These are phyloP conservation scores for Solanum pimpinellifolium DNA, from an alignment of 257 asterid genomes.

Conservation along the genomic window DNA sequence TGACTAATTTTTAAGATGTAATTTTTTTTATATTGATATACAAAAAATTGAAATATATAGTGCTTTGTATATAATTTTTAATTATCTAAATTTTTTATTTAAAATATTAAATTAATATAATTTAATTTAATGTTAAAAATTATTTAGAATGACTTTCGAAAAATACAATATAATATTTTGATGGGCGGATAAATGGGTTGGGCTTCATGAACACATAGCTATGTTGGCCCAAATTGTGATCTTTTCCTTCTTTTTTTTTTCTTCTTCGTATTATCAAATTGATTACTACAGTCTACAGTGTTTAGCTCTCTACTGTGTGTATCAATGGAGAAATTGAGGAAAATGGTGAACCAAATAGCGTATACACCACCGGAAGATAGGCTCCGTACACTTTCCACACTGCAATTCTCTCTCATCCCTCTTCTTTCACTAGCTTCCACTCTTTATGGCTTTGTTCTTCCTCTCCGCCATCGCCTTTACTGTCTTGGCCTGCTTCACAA, in stretches of 20 bases:
- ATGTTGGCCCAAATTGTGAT: not conserved
- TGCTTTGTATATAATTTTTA: no score
- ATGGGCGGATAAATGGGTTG: not conserved
- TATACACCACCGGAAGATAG: slow-evolving; percentile 31
- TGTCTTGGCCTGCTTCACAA: slow-evolving; percentile 24
- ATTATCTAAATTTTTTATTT: no score
- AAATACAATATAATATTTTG: not conserved
- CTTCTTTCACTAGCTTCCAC: slow-evolving; percentile 57
- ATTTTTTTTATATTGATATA: no score
- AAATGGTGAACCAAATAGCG: slow-evolving; percentile 61
- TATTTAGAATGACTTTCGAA: rapidly evolving
- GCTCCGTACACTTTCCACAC: slow-evolving; percentile 29
- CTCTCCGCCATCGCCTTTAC: slow-evolving; percentile 59
- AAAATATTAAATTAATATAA: no score
- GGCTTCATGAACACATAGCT: not conserved
- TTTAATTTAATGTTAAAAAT: no score
- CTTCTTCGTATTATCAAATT: not conserved
- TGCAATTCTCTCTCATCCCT: slow-evolving; percentile 61
- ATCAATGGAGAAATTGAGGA: slow-evolving; percentile 56
- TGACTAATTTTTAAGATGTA: no score
- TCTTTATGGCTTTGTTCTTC: slow-evolving; percentile 36
- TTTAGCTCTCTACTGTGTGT: not conserved
- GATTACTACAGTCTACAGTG: not conserved
- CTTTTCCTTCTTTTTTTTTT: not conserved
- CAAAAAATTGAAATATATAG: no score